Evolutionary conservation across 2,329 filamentous ascomycete species (phyloP).

Genomic region (Neoascochyta sp.): DNA sequence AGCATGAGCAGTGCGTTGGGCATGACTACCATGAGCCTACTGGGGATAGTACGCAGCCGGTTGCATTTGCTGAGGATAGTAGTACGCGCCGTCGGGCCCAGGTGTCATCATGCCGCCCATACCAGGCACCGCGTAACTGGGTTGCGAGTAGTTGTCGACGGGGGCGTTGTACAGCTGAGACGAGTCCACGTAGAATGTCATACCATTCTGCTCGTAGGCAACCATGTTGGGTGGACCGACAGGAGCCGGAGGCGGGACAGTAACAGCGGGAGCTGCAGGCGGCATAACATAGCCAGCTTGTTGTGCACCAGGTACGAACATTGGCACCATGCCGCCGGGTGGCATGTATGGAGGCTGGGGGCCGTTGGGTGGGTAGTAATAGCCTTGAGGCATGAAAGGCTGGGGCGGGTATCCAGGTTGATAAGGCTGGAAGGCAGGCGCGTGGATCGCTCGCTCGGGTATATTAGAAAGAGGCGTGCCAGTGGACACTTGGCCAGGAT

Average conservation of each 20-base stretch:
- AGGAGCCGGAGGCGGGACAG: conserved; percentile 31
- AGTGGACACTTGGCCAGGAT: conserved; percentile 65
- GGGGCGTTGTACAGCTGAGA: conserved; percentile 59
- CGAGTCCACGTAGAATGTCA: conserved; percentile 90
- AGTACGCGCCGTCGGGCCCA: conserved; percentile 52
- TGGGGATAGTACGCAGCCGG: conserved; percentile 57
- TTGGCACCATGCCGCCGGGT: conserved; percentile 48
- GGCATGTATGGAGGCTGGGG: conserved; percentile 43
- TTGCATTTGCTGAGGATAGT: conserved; percentile 54
- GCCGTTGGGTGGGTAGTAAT: conserved; percentile 59
- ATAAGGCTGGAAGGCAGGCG: conserved; percentile 75
- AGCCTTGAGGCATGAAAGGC: conserved; percentile 43
- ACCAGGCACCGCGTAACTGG: conserved; percentile 55
- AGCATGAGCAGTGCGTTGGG: no score
- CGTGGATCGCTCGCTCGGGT: conserved; percentile 86
- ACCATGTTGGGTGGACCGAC: conserved; percentile 53
- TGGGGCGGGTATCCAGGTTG: conserved; percentile 53
- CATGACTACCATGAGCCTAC: no score
- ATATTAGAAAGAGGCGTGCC: conserved; percentile 87
- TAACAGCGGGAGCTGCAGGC: conserved; percentile 32
- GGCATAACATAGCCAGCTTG: conserved; percentile 46
- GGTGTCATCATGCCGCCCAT: conserved; percentile 79
- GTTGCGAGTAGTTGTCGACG: conserved; percentile 41
- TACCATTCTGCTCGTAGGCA: conserved; percentile 89
- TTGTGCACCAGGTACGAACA: conserved; percentile 57